phyloP scores from a whole-genome alignment of 345 rosid genomes.

The Linum trigynum region DNA sequence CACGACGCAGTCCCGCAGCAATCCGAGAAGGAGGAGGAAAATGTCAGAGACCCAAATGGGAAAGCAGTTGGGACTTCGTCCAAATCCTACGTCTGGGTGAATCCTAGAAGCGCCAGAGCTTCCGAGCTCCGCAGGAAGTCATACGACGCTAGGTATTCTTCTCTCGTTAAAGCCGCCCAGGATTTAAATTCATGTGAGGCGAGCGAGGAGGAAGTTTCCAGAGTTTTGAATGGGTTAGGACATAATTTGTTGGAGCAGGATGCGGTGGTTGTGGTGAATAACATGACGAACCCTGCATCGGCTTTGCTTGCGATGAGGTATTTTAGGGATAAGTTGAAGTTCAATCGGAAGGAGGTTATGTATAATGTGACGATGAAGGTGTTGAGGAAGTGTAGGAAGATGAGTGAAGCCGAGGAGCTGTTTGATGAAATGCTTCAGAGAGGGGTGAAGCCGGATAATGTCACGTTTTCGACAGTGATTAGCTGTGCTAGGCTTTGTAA shows the following conservation, averaged over 20 bases:
- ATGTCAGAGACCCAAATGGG: slow-evolving; percentile 16
- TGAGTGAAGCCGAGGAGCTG: slow-evolving; percentile 53
- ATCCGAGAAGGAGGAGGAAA: slow-evolving; percentile 17
- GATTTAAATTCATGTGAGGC: slow-evolving; percentile 42
- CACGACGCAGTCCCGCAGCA: slow-evolving; percentile 29
- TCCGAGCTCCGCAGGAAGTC: slow-evolving; percentile 47
- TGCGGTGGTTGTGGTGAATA: slow-evolving; percentile 70
- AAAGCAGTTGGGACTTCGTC: slow-evolving; percentile 18
- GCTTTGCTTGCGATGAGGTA: slow-evolving; percentile 46
- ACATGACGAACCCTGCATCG: slow-evolving; percentile 61
- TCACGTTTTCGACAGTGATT: slow-evolving; percentile 65
- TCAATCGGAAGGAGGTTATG: slow-evolving; percentile 43
- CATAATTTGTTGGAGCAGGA: slow-evolving; percentile 53
- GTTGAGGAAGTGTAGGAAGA: slow-evolving; percentile 57
- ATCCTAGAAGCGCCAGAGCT: slow-evolving; percentile 76
- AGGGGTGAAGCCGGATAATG: slow-evolving; percentile 60
- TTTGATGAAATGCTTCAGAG: slow-evolving; percentile 64
- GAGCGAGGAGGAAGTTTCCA: slow-evolving; percentile 31
- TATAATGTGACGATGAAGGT: slow-evolving; percentile 79
- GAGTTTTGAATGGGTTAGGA: slow-evolving; percentile 40
- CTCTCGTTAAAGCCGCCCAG: slow-evolving; percentile 52
- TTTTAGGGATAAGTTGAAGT: slow-evolving; percentile 38
- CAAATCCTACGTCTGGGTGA: slow-evolving; percentile 64
- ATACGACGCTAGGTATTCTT: slow-evolving; percentile 69
- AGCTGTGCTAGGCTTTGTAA: slow-evolving; percentile 60